Base-by-base conservation (phyloP, 768 basidiomycete species). In the Auricularia sp. region DNA sequence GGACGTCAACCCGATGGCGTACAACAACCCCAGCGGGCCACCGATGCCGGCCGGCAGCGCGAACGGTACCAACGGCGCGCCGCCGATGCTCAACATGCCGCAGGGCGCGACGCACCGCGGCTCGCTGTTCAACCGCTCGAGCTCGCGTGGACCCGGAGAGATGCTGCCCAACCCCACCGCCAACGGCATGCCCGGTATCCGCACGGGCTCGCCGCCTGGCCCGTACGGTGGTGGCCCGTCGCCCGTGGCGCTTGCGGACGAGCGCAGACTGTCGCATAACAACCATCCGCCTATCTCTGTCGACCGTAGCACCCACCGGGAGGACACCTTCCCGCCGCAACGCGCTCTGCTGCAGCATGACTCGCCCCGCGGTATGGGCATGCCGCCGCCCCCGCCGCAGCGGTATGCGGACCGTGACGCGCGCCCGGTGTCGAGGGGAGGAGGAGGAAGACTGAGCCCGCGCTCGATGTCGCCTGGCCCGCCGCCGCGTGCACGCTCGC, bases 1-100 rank as follows among this genome's bases (percentile, higher is more conserved):
- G 69, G 95, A 98, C 69, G 95, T 98, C 0, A 95, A 98, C 70
- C 95, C 95, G 1, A 96, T 93, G 3, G 93, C 93, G 3, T 98
- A 97, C 70, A 90, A 42, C 39, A 42, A 42, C 39, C 91, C 0
- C 67, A 64, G 11, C 89, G 85, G 66, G 82, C 87, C 0, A 83
- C 87, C 29, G 83, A 84, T 86, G 6, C 64, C 42, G 14, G 29
- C 61, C 16, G 60, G 23, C 18, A 21, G 39, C 44, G 43, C 36
- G 56, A 62, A 10, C 35, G 39, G 23, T 29, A 4, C 34, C 6
- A 35, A 23, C 23, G 23, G 36, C 47, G 6, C 6, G 36, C 64
- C 47, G 61, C 64, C 47, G 47, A 14, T 59, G 56, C 34, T 59
- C 34, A 59, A 59, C 23, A 59, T 59, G 47, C 47, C 47, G 47